These are phyloP conservation scores for Caryopteris hybrid DNA, from an alignment of 305 asterid species.

Conservation along the genomic window DNA sequence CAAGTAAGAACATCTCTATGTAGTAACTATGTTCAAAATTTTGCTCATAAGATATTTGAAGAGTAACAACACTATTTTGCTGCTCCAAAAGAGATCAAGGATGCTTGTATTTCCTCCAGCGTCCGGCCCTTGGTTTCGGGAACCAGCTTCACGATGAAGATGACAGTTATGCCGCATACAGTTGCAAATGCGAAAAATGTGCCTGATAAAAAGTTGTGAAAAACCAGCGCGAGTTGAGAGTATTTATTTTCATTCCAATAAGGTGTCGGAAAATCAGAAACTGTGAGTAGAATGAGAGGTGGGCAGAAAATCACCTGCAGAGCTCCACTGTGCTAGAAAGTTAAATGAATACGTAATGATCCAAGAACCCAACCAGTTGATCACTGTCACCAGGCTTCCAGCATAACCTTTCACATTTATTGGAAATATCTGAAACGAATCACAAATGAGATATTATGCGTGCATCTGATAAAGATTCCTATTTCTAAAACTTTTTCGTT, in stretches of 20 bases:
- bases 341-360: slow-evolving; percentile 69
- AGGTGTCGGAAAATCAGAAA: not conserved
- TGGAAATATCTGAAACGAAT: slow-evolving; percentile 63
- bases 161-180: slow-evolving; percentile 38
- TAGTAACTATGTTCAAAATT: no score
- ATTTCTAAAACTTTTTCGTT: no score
- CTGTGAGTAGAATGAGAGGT: not conserved
- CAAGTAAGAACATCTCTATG: no score
- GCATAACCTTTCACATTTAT: slow-evolving; percentile 82
- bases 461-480: not conserved
- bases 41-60: not conserved
- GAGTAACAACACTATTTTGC: slow-evolving; percentile 9
- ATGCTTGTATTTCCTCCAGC: slow-evolving; percentile 71
- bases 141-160: slow-evolving; percentile 46
- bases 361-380: slow-evolving; percentile 87
- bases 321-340: slow-evolving; percentile 68
- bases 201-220: slow-evolving; percentile 45
- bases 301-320: slow-evolving; percentile 46
- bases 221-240: not conserved
- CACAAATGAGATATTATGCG: not conserved
- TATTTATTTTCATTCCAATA: not conserved
- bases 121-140: slow-evolving; percentile 80
- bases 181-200: slow-evolving; percentile 56
- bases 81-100: slow-evolving; percentile 34
- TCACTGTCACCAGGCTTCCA: slow-evolving; percentile 81